Base-by-base conservation (phyloP, 805 yeast genomes). In the Candida sanyiensis region DNA sequence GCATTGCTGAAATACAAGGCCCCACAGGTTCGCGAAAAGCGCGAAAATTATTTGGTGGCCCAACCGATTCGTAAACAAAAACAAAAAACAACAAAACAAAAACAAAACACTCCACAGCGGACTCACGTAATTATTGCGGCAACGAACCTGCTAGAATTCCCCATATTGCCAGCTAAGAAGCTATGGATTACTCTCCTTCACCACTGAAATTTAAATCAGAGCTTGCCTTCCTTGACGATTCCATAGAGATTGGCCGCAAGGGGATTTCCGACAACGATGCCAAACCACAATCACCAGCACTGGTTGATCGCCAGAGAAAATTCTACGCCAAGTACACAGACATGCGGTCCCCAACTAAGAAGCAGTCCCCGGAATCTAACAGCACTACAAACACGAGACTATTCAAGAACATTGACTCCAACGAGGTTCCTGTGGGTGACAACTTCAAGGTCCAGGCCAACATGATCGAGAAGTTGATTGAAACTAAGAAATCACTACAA, bases 381-480 rank as follows among this genome's bases (percentile, higher is more conserved):
- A 44, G 44, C 5, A 46, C 52, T 15, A 33, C 50, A 7, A 34
- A 39, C 8, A 43, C 51, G 13, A 47, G 56, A 18, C 41, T 52
- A 12, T 52, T 54, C 37, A 51, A 44, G 25, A 44, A 44, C 18
- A 28, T 52, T 3, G 28, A 22, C n/a, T 15, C 26, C 9, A 29
- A 37, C 3, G 40, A 43, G 6, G 47, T 52, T 2, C 57, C 52
- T 2, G 33, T 50, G 2, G 50, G 47, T 16, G 66, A 61, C 24
- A 65, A 60, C 33, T 59, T 61, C 37, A 58, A 57, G 38, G 50
- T 59, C 27, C 62, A 57, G 33, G 54, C 66, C 4, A 56, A 60
- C 35, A 61, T 62, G 58, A 51, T 64, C 15, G 71, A 66, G 39
- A 60, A 59, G 38, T 49, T 64, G 23, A 54, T 62, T 16, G 55